Evolutionary conservation across 345 rosid genomes (phyloP).

Genomic region (Eucalyptus pumila): DNA sequence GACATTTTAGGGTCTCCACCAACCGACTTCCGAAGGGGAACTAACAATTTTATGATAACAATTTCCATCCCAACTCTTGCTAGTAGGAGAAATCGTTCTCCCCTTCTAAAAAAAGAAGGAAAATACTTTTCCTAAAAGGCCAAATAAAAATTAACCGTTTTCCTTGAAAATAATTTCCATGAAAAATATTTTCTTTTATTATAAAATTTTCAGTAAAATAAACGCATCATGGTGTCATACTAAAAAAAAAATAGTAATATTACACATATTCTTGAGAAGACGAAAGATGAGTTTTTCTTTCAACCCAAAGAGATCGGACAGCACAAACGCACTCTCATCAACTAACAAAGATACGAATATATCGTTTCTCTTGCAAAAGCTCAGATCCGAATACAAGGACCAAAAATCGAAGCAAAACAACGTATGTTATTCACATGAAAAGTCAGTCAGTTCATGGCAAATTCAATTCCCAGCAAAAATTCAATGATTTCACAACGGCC

Average conservation of each 20-base stretch:
- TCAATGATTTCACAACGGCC: background rate
- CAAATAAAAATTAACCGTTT: background rate
- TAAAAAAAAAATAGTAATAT: background rate
- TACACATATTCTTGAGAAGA: background rate
- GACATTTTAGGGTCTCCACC: rapidly evolving
- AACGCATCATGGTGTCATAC: rapidly evolving
- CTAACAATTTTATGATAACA: background rate
- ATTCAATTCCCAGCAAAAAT: background rate
- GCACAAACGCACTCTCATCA: background rate
- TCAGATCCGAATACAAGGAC: background rate
- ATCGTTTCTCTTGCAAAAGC: background rate
- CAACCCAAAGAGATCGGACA: background rate
- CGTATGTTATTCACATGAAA: background rate
- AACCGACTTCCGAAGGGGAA: background rate
- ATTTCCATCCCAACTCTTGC: background rate
- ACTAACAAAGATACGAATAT: background rate
- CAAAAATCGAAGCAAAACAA: background rate
- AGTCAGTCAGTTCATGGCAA: background rate
- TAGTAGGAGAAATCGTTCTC: background rate
- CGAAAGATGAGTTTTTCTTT: background rate
- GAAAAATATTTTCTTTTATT: background rate
- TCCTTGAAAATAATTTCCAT: rapidly evolving
- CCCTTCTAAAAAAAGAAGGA: background rate
- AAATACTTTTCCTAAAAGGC: background rate
- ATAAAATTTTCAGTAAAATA: background rate